Evolutionary conservation across 2,329 filamentous ascomycete species (phyloP).

Genomic region (Clarireedia monteithiana): DNA sequence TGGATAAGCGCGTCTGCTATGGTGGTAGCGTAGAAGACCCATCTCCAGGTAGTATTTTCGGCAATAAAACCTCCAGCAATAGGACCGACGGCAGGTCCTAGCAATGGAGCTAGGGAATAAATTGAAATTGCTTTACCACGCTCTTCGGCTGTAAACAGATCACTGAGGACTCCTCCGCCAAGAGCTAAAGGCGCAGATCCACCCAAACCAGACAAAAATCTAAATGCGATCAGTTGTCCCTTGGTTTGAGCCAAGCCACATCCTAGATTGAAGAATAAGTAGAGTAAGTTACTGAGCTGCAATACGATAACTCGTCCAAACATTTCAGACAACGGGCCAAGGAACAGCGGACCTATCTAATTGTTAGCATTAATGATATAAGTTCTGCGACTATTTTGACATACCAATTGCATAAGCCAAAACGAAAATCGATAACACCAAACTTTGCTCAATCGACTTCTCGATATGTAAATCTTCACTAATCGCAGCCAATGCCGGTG

Average conservation of each 20-base stretch:
- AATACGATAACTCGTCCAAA: constrained; percentile 38
- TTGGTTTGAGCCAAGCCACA: constrained; percentile 41
- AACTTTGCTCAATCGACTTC: constrained; percentile 37
- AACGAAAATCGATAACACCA: constrained; percentile 39
- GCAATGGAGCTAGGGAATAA: constrained; percentile 27
- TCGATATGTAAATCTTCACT: constrained; percentile 45
- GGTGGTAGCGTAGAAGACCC: constrained; percentile 44
- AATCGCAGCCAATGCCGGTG: constrained; percentile 43
- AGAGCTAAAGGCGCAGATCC: constrained; percentile 39
- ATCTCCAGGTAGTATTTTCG: constrained; percentile 41
- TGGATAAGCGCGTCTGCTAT: constrained; percentile 36
- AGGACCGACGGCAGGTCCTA: constrained; percentile 31
- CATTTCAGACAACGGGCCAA: constrained; percentile 51
- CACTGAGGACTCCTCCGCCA: constrained; percentile 36
- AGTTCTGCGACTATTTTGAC: not conserved
- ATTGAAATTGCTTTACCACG: constrained; percentile 36
- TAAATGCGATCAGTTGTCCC: constrained; percentile 35
- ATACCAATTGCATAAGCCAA: constrained; percentile 31
- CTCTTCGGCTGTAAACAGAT: constrained; percentile 41
- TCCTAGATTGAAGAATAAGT: constrained; percentile 44
- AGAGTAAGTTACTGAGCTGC: constrained; percentile 41
- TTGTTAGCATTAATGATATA: not conserved
- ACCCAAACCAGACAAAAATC: constrained; percentile 42
- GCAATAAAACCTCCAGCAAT: constrained; percentile 45
- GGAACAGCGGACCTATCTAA: constrained; percentile 41